A percentile compares a stretch with the other conserved stretches of the same genome.
Evolutionary conservation across 2,329 filamentous ascomycete genomes (phyloP).

Genomic region (Thielaviopsis musarum): DNA sequence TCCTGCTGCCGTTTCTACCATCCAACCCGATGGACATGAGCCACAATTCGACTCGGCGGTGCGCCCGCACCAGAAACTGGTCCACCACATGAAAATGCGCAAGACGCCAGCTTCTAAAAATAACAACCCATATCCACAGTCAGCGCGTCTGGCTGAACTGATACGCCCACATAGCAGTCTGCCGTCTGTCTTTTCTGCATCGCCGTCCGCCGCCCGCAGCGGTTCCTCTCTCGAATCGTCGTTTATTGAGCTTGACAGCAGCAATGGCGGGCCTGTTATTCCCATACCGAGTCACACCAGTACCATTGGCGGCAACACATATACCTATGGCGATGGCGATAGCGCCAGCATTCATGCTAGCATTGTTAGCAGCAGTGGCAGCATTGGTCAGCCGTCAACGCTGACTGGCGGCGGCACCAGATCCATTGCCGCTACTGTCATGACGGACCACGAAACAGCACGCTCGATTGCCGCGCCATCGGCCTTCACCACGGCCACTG

Average conservation of each 20-base stretch:
- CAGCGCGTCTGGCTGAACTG: slow-evolving; percentile 34
- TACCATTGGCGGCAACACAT: slow-evolving; percentile 25
- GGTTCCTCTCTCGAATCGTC: slow-evolving; percentile 7
- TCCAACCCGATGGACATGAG: neutral
- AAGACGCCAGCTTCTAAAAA: slow-evolving; percentile 39
- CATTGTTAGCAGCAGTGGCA: slow-evolving; percentile 7
- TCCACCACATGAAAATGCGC: slow-evolving; percentile 12
- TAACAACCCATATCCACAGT: slow-evolving; percentile 88
- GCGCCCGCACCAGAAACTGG: slow-evolving; percentile 6
- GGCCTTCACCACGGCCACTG: slow-evolving; percentile 51
- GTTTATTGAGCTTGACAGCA: slow-evolving; percentile 10
- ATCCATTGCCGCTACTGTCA: slow-evolving; percentile 62
- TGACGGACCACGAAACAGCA: slow-evolving; percentile 64
- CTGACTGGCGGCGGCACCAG: slow-evolving; percentile 42
- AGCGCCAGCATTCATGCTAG: slow-evolving; percentile 10
- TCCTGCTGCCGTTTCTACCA: neutral
- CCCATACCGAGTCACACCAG: slow-evolving; percentile 22
- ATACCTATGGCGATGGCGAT: slow-evolving; percentile 3
- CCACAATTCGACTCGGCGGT: neutral
- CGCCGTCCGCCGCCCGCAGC: slow-evolving; percentile 6
- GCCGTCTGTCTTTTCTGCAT: slow-evolving; percentile 9
- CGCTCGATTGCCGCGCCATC: slow-evolving; percentile 54
- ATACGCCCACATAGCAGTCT: slow-evolving; percentile 10
- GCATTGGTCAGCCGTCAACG: slow-evolving; percentile 31
- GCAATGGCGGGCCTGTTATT: slow-evolving; percentile 13